These are phyloP conservation scores for Neostapfia colusana DNA, from an alignment of 176 grass and related monocot genomes.

Conservation along the genomic window DNA sequence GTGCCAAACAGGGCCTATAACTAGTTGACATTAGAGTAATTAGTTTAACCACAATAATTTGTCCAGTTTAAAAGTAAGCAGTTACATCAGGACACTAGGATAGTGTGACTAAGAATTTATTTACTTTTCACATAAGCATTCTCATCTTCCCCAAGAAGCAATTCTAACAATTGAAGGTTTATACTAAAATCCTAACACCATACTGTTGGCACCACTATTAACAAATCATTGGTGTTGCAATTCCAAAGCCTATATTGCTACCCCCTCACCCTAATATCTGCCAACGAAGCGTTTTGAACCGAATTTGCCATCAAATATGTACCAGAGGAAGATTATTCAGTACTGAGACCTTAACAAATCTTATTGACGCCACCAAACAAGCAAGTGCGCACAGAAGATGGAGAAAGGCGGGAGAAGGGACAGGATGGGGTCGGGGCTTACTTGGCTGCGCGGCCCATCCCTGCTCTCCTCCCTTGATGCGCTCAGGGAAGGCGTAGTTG, in stretches of 20 bases:
- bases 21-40: neutral
- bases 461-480: slow-evolving; percentile 98
- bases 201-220: neutral
- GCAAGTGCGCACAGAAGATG: neutral
- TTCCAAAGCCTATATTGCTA: neutral
- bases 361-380: neutral
- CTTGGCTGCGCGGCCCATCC: slow-evolving; percentile 97
- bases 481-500: slow-evolving; percentile 95
- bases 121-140: neutral
- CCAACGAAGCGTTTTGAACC: neutral
- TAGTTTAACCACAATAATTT: neutral
- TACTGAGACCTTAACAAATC: neutral
- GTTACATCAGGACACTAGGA: neutral
- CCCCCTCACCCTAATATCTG: neutral
- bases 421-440: neutral
- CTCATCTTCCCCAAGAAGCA: neutral
- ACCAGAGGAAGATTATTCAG: neutral
- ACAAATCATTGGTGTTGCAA: neutral
- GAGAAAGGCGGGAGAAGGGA: neutral
- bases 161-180: neutral
- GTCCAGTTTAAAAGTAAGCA: neutral
- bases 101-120: neutral
- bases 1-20: too few relatives aligned
- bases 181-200: neutral
- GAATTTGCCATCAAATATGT: neutral